Base-by-base conservation (phyloP, 2,329 filamentous ascomycete species). In the Cadophora sp. region DNA sequence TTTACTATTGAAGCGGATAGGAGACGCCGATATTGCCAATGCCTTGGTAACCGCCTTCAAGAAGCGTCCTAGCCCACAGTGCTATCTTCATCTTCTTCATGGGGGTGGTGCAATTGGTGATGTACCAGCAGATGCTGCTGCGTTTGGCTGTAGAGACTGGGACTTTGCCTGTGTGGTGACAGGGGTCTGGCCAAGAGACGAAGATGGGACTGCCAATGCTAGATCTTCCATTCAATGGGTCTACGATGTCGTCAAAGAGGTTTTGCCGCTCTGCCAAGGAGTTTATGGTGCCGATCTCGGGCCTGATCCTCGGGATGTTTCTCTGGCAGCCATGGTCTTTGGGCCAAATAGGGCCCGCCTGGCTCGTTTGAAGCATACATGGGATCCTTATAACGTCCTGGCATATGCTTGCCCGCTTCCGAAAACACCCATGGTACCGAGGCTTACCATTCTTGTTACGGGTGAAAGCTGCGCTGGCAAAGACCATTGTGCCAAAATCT, bases 141-240 rank as follows among this genome's bases (percentile, higher is more conserved):
- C 87, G 62, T 90, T 90, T 63, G 87, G 88, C 53, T 88, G 84
- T 78, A 84, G 87, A 76, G 81, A 87, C 74, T 90, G 87, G 87
- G 81, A 85, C 39, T 90, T 84, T 78, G 87, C 87, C 55, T 90
- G 87, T 71, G 85, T 90, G 4, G 73, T 91, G 50, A 90, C 87
- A 5, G 87, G 85, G 30, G 83, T 89, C 66, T 90, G 87, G 87
- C 79, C 80, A 2, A 83, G 86, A 18, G 79, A 84, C 11, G 74
- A 85, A 75, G 85, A 88, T 69, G 80, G 74, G 51, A 83, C 80
- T 0, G 75, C 79, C 55, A 47, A 69, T 13, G 79, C 83, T 68
- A 77, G 66, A 68, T 73, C 73, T 64, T 79, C 76, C 1, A 73
- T 84, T 3, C 64, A 73, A 4, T 90, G 88, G 87, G 87, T 89